These are phyloP conservation scores for Thalassiosira exigua DNA, from an alignment of 352 stramenopile genomes.

Conservation along the genomic window DNA sequence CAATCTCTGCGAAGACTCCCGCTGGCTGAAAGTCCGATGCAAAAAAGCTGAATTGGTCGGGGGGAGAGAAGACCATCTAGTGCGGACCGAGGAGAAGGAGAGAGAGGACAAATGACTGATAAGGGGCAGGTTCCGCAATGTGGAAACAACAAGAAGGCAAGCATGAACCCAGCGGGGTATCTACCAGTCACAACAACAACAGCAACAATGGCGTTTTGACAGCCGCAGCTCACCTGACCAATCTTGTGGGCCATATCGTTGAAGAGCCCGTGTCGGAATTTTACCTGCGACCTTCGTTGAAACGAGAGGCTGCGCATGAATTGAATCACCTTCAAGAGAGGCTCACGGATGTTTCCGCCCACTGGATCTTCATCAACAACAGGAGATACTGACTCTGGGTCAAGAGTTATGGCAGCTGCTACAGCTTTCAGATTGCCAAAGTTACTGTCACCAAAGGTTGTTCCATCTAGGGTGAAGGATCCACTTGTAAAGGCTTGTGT, in stretches of 20 bases:
- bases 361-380: slow-evolving; percentile 67
- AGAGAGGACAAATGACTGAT: too few relatives aligned
- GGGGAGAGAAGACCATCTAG: slow-evolving; percentile 55
- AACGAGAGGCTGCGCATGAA: slow-evolving; percentile 45
- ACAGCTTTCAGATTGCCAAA: slow-evolving; percentile 74
- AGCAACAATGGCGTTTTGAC: too few relatives aligned
- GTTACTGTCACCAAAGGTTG: slow-evolving; percentile 57
- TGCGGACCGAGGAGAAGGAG: too few relatives aligned
- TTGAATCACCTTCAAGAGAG: slow-evolving; percentile 68
- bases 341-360: slow-evolving; percentile 65
- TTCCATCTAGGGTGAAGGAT: slow-evolving; percentile 46
- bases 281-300: slow-evolving; percentile 1
- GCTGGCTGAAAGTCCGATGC: slow-evolving; percentile 44
- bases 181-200: too few relatives aligned
- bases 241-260: slow-evolving; percentile 45
- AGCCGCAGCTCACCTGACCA: too few relatives aligned
- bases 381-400: slow-evolving; percentile 63
- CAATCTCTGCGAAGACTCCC: slow-evolving; percentile 39
- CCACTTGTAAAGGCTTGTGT: slow-evolving; percentile 64
- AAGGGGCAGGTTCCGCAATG: too few relatives aligned
- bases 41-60: slow-evolving; percentile 64
- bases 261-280: slow-evolving; percentile 27
- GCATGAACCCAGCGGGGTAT: too few relatives aligned
- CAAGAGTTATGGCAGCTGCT: slow-evolving; percentile 69
- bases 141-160: too few relatives aligned